Conservation (phyloP, 495 filamentous ascomycete species). For the Podospora conica region DNA sequence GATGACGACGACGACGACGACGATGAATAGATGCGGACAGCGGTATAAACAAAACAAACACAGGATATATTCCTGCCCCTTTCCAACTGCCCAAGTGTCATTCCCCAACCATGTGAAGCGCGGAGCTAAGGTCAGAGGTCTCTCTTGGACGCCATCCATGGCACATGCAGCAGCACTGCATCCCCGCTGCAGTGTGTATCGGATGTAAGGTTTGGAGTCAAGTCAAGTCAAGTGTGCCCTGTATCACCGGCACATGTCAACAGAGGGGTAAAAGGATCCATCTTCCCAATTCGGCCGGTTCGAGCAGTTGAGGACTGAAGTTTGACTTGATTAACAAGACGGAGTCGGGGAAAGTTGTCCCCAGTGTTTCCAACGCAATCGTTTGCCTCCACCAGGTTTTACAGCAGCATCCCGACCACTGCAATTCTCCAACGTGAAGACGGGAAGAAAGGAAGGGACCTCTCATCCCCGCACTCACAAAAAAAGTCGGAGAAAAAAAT, state of each 20-base stretch:
- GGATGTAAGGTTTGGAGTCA: background rate
- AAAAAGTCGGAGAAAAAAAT: background rate
- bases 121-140: background rate
- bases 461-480: background rate
- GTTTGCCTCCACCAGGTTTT: background rate
- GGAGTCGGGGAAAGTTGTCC: background rate
- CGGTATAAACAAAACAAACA: slow-evolving; percentile 23
- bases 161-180: no score
- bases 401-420: background rate
- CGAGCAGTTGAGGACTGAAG: background rate
- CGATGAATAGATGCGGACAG: slow-evolving; percentile 26
- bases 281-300: background rate
- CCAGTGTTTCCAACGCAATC: background rate
- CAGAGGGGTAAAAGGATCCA: background rate
- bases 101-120: background rate
- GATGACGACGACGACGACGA: slow-evolving; percentile 58
- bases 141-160: background rate
- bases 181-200: background rate
- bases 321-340: background rate
- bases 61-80: background rate
- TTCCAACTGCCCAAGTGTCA: background rate
- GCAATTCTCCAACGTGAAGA: background rate
- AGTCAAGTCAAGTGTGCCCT: background rate
- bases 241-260: background rate
- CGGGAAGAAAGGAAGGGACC: background rate